Conservation (phyloP, 2,329 filamentous ascomycete genomes). For the Eutypa lata region DNA sequence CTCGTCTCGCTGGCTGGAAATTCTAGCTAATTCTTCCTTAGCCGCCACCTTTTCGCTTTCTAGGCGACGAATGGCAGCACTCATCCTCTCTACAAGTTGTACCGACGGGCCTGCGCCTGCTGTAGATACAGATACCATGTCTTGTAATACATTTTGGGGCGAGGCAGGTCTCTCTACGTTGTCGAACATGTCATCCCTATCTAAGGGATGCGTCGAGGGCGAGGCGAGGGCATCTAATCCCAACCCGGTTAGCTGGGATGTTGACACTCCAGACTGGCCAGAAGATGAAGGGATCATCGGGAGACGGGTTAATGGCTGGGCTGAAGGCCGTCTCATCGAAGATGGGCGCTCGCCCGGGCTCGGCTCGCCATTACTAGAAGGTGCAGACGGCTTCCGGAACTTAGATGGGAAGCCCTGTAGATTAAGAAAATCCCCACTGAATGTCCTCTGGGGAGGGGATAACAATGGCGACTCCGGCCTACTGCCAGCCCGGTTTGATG, state of each 20-base stretch:
- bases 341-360: slow-evolving; percentile 37
- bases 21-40: slow-evolving; percentile 78
- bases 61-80: slow-evolving; percentile 82
- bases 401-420: slow-evolving; percentile 40
- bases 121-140: slow-evolving; percentile 86
- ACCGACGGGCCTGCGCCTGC: slow-evolving; percentile 88
- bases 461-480: slow-evolving; percentile 54
- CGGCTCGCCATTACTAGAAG: slow-evolving; percentile 47
- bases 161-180: slow-evolving; percentile 55
- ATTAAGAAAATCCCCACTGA: slow-evolving; percentile 52
- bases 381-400: slow-evolving; percentile 45
- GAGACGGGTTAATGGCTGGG: slow-evolving; percentile 42
- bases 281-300: slow-evolving; percentile 38
- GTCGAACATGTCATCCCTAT: slow-evolving; percentile 48
- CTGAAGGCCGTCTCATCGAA: slow-evolving; percentile 46
- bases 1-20: slow-evolving; percentile 85
- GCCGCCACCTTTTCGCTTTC: slow-evolving; percentile 88
- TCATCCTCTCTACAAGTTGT: slow-evolving; percentile 94
- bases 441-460: slow-evolving; percentile 46
- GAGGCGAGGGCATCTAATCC: slow-evolving; percentile 43
- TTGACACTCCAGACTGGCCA: slow-evolving; percentile 26
- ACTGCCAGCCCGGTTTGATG: slow-evolving; percentile 44
- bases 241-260: slow-evolving; percentile 49
- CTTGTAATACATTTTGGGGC: slow-evolving; percentile 69
- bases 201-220: slow-evolving; percentile 40